A percentile compares a stretch with the other conserved stretches of the same genome.
Evolutionary conservation across 202 grass and related monocot genomes (phyloP).

Genomic region (Eragrostis tef): DNA sequence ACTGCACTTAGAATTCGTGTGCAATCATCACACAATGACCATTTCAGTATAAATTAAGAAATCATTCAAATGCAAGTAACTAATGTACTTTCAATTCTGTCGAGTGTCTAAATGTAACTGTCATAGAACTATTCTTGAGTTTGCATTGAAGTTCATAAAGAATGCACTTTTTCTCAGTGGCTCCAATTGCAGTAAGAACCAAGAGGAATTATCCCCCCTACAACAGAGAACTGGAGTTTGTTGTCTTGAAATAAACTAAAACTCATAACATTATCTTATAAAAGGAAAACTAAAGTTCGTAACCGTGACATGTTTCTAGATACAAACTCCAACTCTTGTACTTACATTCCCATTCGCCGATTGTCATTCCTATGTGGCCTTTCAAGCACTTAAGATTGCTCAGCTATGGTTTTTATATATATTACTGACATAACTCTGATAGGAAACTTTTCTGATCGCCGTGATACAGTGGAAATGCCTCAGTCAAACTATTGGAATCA

Average conservation of each 20-base stretch:
- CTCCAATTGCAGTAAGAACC: neutral
- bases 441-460: neutral
- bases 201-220: neutral
- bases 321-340: neutral
- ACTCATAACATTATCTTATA: too few species aligned
- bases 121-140: neutral
- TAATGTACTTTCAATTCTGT: neutral
- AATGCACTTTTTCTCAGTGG: neutral
- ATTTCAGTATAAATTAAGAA: neutral
- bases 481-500: neutral
- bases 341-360: neutral
- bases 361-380: neutral
- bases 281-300: too few species aligned
- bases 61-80: neutral
- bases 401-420: neutral
- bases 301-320: neutral
- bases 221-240: too few species aligned
- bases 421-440: neutral
- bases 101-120: neutral
- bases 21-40: neutral
- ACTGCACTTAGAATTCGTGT: conserved; percentile 1
- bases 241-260: too few species aligned
- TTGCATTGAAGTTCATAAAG: neutral
- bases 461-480: too few species aligned
- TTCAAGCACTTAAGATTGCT: neutral